Conservation (phyloP, 345 rosid genomes). For the Salix arbutifolia region DNA sequence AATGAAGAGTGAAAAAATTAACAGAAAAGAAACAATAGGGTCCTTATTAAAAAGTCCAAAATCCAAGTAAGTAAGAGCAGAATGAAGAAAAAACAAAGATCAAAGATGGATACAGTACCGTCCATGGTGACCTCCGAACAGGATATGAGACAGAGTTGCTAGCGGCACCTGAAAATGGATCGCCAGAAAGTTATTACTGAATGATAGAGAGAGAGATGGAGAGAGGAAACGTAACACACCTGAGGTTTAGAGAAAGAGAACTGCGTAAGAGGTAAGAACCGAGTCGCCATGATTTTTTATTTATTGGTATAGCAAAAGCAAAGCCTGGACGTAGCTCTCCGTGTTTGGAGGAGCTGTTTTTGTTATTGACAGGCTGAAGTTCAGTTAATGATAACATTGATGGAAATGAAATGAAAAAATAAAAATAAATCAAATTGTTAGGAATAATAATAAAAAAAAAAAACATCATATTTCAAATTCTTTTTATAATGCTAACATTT, state of each 20-base stretch:
- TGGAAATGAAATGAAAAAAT: no score
- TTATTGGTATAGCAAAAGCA: neutral
- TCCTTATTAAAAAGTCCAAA: neutral
- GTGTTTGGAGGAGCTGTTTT: no score
- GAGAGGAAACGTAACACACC: neutral
- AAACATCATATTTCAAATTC: no score
- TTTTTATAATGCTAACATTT: no score
- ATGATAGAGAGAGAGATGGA: neutral
- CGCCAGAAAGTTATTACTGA: neutral
- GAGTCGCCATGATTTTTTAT: neutral
- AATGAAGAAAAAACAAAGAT: neutral
- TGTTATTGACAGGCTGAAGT: no score
- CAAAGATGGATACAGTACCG: conserved; percentile 36
- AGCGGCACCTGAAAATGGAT: conserved; percentile 38
- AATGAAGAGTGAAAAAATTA: neutral
- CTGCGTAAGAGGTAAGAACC: conserved; percentile 3
- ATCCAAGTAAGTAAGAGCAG: neutral
- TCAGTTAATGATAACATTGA: no score
- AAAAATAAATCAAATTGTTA: no score
- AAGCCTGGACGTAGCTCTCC: no score
- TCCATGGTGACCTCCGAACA: conserved; percentile 42
- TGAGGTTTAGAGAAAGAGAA: conserved; percentile 13
- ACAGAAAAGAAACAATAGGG: neutral
- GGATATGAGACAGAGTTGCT: conserved; percentile 27
- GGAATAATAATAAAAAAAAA: no score